These are phyloP conservation scores for Pterocarpus macrocarpus DNA, from an alignment of 306 rosid genomes.

Conservation along the genomic window DNA sequence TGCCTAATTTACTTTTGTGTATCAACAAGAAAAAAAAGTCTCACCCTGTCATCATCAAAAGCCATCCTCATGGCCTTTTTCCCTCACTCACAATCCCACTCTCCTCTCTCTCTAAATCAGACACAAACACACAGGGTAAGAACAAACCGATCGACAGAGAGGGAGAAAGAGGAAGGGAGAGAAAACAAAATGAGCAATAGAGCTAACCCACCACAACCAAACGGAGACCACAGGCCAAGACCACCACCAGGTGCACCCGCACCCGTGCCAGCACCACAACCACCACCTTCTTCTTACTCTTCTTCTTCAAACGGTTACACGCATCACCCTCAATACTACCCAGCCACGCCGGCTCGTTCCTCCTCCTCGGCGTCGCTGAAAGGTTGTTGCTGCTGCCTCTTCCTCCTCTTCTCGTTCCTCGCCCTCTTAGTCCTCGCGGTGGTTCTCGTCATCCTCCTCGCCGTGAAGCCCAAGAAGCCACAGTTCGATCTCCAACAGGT, in stretches of 20 bases:
- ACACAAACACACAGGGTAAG: neutral
- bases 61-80: neutral
- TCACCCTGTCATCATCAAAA: neutral
- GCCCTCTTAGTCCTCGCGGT: slow-evolving; percentile 81
- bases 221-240: neutral
- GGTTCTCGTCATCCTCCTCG: slow-evolving; percentile 77
- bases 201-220: neutral
- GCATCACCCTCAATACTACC: slow-evolving; percentile 47
- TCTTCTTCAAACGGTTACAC: slow-evolving; percentile 27
- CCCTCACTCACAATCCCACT: neutral
- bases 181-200: neutral
- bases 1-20: neutral
- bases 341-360: slow-evolving; percentile 54
- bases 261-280: neutral
- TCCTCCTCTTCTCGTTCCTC: slow-evolving; percentile 82
- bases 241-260: neutral
- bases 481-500: slow-evolving; percentile 95
- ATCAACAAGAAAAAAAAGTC: neutral
- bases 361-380: slow-evolving; percentile 79
- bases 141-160: neutral
- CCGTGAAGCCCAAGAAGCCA: slow-evolving; percentile 91
- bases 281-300: neutral
- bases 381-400: slow-evolving; percentile 97
- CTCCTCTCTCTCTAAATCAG: neutral
- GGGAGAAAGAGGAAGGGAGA: neutral